phyloP scores from a whole-genome alignment of 805 yeast species.

The Groenewaldozyma salmanticensis region DNA sequence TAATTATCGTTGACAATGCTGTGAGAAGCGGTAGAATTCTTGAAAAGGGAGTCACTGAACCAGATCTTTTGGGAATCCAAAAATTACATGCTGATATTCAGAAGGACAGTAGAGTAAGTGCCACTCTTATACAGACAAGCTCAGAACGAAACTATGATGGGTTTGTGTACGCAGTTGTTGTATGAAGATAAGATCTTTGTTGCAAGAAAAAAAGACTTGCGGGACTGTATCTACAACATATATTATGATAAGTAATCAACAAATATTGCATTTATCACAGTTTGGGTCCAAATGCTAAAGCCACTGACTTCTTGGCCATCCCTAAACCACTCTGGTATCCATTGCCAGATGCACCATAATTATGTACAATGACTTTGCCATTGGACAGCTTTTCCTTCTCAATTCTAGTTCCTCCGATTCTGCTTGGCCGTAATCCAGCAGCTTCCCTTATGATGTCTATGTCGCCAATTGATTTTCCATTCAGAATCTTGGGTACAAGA shows the following conservation, averaged over 20 bases:
- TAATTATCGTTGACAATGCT: slow-evolving; percentile 10
- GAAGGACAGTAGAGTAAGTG: slow-evolving; percentile 7
- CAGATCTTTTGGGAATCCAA: slow-evolving; percentile 4
- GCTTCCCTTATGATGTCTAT: slow-evolving; percentile 51
- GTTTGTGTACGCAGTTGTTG: slow-evolving; percentile 9
- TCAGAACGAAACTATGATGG: slow-evolving; percentile 11
- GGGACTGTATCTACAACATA: too few species aligned
- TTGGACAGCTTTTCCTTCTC: slow-evolving; percentile 38
- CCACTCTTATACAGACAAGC: slow-evolving; percentile 11
- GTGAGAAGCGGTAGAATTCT: slow-evolving; percentile 8
- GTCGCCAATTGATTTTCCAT: slow-evolving; percentile 26
- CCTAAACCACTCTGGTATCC: slow-evolving; percentile 72
- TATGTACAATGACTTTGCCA: slow-evolving; percentile 48
- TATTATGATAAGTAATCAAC: too few species aligned
- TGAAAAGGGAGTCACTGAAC: background rate
- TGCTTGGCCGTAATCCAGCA: slow-evolving; percentile 68
- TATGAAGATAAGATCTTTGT: background rate
- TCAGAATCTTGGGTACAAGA: slow-evolving; percentile 37
- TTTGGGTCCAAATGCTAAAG: too few species aligned
- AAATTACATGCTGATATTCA: slow-evolving; percentile 6
- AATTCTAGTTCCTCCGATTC: slow-evolving; percentile 67
- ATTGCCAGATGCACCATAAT: slow-evolving; percentile 70
- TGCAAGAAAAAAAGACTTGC: too few species aligned
- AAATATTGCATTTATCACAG: too few species aligned
- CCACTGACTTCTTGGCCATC: slow-evolving; percentile 38